Evolutionary conservation across 2,329 filamentous ascomycete species (phyloP).

Genomic region (Sphaerulina populicola): DNA sequence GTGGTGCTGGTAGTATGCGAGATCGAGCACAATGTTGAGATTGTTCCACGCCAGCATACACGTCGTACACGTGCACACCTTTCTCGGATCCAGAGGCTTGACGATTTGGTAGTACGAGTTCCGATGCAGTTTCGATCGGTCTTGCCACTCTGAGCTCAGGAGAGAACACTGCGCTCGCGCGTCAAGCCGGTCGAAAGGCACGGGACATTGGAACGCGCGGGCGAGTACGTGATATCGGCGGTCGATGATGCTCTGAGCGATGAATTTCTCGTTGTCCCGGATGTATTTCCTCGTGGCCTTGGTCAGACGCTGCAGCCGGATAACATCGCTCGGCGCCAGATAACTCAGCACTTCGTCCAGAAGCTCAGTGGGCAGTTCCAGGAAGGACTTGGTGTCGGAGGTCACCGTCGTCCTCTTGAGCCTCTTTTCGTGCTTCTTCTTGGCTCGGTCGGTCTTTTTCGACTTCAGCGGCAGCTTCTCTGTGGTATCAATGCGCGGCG

Average conservation of each 20-base stretch:
- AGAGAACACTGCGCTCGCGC: conserved; percentile 32
- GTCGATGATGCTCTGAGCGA: conserved; percentile 40
- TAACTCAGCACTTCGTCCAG: conserved; percentile 42
- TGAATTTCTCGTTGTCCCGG: conserved; percentile 35
- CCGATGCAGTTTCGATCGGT: conserved; percentile 41
- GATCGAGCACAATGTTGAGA: conserved; percentile 48
- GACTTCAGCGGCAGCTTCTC: conserved; percentile 43
- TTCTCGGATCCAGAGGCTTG: conserved; percentile 37
- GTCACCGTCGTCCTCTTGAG: conserved; percentile 29
- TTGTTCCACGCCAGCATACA: conserved; percentile 52
- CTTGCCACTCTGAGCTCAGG: conserved; percentile 37
- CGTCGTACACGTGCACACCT: conserved; percentile 51
- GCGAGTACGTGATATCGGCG: conserved; percentile 46
- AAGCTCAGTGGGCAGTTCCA: conserved; percentile 48
- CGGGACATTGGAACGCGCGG: conserved; percentile 47
- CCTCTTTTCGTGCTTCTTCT: conserved; percentile 34
- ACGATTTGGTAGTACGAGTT: conserved; percentile 50
- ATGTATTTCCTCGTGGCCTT: conserved; percentile 41
- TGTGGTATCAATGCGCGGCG: conserved; percentile 46
- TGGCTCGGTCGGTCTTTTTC: conserved; percentile 45
- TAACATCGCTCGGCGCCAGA: conserved; percentile 46
- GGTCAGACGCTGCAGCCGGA: conserved; percentile 40
- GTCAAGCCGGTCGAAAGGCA: conserved; percentile 35
- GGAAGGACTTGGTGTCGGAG: conserved; percentile 33
- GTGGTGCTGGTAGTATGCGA: conserved; percentile 48